Percentiles rank a stretch among this genome's conserved stretches.
Conservation (phyloP, 1,139 yeast species). For the Zygosaccharomyces pseudobailii region DNA sequence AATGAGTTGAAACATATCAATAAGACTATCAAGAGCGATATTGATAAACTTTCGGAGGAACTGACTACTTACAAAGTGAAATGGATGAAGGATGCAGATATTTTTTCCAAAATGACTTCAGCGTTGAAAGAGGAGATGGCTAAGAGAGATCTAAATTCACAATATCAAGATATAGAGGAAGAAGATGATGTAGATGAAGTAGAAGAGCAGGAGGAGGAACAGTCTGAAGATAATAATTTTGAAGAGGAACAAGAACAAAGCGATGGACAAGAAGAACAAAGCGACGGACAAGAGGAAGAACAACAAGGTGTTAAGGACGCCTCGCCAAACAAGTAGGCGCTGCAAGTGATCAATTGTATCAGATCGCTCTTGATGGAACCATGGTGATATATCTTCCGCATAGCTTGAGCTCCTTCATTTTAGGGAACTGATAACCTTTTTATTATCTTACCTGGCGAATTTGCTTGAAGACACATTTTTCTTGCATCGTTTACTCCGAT, state of each 20-base stretch:
- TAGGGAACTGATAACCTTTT: too few relatives aligned
- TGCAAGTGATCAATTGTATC: too few relatives aligned
- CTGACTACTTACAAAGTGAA: constrained; percentile 23
- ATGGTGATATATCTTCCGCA: too few relatives aligned
- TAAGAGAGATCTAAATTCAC: constrained; percentile 17
- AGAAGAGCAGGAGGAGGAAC: constrained; percentile 17
- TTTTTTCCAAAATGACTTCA: constrained; percentile 25
- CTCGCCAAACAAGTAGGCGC: too few relatives aligned
- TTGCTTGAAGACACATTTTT: too few relatives aligned
- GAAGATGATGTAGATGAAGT: constrained; percentile 16
- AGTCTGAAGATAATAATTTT: constrained; percentile 14
- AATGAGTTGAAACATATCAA: constrained; percentile 26
- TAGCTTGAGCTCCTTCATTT: too few relatives aligned
- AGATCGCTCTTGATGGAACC: too few relatives aligned
- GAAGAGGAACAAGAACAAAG: too few relatives aligned
- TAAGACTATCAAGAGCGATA: constrained; percentile 24
- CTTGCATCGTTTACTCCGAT: too few relatives aligned
- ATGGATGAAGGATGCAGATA: constrained; percentile 31
- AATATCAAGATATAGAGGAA: constrained; percentile 13
- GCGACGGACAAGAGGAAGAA: constrained; percentile 11
- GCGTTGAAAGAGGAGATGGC: constrained; percentile 25
- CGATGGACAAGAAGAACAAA: too few relatives aligned
- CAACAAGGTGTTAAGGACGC: background rate
- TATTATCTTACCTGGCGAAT: too few relatives aligned
- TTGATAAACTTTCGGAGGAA: constrained; percentile 23